These are phyloP conservation scores for Narthecium ossifragum DNA, from an alignment of 106 monocot genomes.

Conservation along the genomic window DNA sequence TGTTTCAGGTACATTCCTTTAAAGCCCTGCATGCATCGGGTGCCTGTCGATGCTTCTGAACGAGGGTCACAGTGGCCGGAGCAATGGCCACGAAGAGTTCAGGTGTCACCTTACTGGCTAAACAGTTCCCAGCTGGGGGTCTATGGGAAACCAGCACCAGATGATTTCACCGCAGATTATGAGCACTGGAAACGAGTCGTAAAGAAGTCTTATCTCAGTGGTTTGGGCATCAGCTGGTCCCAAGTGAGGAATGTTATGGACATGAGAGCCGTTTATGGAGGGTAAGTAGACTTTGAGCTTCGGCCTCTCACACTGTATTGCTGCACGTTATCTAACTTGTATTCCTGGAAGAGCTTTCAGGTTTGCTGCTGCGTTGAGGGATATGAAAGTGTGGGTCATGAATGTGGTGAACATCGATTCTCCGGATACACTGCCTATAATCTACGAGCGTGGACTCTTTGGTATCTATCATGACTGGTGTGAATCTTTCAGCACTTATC, in stretches of 20 bases:
- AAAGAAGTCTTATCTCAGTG: constrained; percentile 56
- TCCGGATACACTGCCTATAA: constrained; percentile 54
- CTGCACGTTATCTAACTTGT: not conserved
- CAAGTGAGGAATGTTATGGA: constrained; percentile 94
- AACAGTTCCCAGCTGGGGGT: constrained; percentile 47
- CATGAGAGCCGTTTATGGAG: constrained; percentile 97
- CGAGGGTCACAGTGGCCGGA: constrained; percentile 64
- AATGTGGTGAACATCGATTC: constrained; percentile 90
- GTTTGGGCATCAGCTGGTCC: constrained; percentile 70
- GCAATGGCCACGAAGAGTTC: constrained; percentile 59
- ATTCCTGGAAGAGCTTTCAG: constrained; percentile 14
- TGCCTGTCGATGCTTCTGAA: constrained; percentile 42
- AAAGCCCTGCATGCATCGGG: constrained; percentile 72
- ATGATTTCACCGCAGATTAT: constrained; percentile 66
- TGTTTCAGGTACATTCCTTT: constrained; percentile 69
- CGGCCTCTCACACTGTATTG: no score
- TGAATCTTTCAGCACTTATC: constrained; percentile 73
- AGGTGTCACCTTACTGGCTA: constrained; percentile 72
- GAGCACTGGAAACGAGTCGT: constrained; percentile 68
- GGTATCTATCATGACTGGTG: constrained; percentile 84
- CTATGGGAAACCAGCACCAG: constrained; percentile 53
- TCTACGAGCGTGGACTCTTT: constrained; percentile 60
- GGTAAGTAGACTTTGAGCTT: constrained; percentile 28
- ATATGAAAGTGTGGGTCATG: constrained; percentile 88
- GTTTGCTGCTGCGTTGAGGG: constrained; percentile 85